Base-by-base conservation (phyloP, 2,329 filamentous ascomycete genomes). In the Xylariaceae sp. region DNA sequence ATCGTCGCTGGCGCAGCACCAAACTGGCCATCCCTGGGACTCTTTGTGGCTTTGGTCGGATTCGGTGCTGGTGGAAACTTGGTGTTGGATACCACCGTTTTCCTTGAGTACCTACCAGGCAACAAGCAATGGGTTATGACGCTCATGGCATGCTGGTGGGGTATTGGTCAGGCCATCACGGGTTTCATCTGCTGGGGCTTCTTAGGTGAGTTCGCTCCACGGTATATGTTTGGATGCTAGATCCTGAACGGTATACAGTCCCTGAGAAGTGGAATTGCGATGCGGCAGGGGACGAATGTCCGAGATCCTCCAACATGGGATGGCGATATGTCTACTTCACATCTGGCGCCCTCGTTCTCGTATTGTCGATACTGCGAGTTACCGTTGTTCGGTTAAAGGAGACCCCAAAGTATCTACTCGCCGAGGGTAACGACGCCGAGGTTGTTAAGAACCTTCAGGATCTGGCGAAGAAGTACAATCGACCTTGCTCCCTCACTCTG, bases 1-100 rank as follows among this genome's bases (percentile, higher is more conserved):
- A 82, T 89, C 56, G 74, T 88, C 0, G 87, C 86, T 0, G 88
- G 87, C 3, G 84, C 82, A 1, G 80, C 83, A 60, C 87, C 88
- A 1, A 88, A 79, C 63, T 92, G 86, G 85, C 74, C 80, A 1
- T 80, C 82, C 0, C 76, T 90, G 10, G 85, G 83, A 0, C 71
- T 87, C 18, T 88, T 89, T 67, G 79, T 87, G 35, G 81, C 80
- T 10, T 71, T 89, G 49, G 76, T 83, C 37, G 81, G 84, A 2
- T 89, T 89, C 63, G 87, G 86, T 1, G 82, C 77, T 1, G 86
- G 86, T 10, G 86, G 80, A 2, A 88, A 86, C 64, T 71, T 88
- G 17, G 81, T 88, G 0, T 73, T 88, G 1, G 85, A 88, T 63
- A 86, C 84, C 2, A 77, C 77, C 3, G 75, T 79, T 44, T 78